Evolutionary conservation across 1,284 basidiomycete genomes (phyloP).

Genomic region (Naganishia sp.): DNA sequence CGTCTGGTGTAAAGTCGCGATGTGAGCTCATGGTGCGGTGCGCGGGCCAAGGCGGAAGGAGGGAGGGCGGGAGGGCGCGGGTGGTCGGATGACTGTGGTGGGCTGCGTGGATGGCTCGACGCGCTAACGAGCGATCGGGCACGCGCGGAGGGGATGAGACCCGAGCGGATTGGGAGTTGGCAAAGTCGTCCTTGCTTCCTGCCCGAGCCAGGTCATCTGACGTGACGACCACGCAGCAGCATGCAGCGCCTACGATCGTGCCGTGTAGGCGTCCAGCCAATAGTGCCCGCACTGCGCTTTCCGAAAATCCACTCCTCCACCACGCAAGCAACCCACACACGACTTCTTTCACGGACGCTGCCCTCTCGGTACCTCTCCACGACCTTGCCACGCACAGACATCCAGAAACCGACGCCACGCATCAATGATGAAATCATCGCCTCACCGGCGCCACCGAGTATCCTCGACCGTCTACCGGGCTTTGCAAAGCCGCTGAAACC

Average conservation of each 20-base stretch:
- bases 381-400: not conserved
- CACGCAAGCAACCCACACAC: not conserved
- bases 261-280: not conserved
- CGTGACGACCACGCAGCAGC: not conserved
- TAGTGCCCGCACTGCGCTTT: not conserved
- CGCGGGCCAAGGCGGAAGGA: too few relatives aligned
- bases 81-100: too few relatives aligned
- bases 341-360: not conserved
- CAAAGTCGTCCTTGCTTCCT: too few relatives aligned
- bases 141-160: too few relatives aligned
- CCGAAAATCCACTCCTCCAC: not conserved
- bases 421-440: constrained; percentile 9
- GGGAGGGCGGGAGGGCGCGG: too few relatives aligned
- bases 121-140: too few relatives aligned
- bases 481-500: constrained; percentile 55
- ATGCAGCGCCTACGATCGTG: constrained; percentile 10
- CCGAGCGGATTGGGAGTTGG: too few relatives aligned
- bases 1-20: constrained; percentile 24
- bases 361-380: not conserved
- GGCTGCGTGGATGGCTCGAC: too few relatives aligned
- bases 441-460: constrained; percentile 1
- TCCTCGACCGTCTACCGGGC: constrained; percentile 14
- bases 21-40: constrained; percentile 8
- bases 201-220: too few relatives aligned
- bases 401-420: not conserved